Conservation (phyloP, 2,329 filamentous ascomycete genomes). For the Penicillium concentricum region DNA sequence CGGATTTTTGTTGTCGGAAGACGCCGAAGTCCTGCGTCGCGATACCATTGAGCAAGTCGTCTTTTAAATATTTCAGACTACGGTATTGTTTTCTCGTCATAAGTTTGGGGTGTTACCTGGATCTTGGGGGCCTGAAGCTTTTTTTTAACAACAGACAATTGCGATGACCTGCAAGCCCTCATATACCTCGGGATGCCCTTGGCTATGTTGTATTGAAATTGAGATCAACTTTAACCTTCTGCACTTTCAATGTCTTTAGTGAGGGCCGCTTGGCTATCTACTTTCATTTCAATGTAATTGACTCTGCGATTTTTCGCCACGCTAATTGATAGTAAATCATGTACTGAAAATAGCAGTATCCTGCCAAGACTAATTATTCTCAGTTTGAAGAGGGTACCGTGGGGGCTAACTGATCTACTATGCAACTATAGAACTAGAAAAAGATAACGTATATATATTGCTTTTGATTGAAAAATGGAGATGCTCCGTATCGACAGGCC, state of each 20-base stretch:
- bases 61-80: background rate
- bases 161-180: background rate
- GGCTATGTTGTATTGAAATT: background rate
- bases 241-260: background rate
- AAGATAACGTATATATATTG: too few relatives aligned
- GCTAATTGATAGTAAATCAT: too few relatives aligned
- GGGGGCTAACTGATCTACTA: too few relatives aligned
- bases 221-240: background rate
- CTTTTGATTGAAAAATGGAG: too few relatives aligned
- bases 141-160: background rate
- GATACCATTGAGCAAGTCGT: constrained; percentile 1
- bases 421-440: too few relatives aligned
- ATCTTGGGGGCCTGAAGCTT: background rate
- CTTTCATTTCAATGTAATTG: background rate
- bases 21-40: background rate
- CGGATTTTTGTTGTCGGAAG: background rate
- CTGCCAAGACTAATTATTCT: too few relatives aligned
- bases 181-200: background rate
- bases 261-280: background rate
- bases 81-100: background rate
- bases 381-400: too few relatives aligned
- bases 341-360: too few relatives aligned
- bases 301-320: background rate
- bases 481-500: too few relatives aligned
- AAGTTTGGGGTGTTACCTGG: background rate